These are phyloP conservation scores for Microascus cirrosus DNA, from an alignment of 2,329 filamentous ascomycete species.

Conservation along the genomic window DNA sequence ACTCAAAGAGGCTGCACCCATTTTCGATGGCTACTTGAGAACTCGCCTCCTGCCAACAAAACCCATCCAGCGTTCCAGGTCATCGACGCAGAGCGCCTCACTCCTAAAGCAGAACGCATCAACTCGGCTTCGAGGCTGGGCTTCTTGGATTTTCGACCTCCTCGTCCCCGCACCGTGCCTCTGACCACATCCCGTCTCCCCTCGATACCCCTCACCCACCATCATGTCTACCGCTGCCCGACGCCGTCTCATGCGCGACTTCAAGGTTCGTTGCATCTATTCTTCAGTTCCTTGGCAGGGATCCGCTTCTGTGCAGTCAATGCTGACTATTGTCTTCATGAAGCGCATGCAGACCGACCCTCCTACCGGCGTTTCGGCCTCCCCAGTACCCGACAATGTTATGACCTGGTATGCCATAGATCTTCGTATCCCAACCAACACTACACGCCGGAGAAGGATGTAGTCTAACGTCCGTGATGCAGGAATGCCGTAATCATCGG, in stretches of 20 bases:
- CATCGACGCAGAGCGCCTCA: not conserved
- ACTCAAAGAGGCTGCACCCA: not conserved
- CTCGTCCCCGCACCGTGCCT: not conserved
- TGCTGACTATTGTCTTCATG: not conserved
- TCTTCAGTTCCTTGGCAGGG: slow-evolving; percentile 3
- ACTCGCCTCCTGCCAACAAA: not conserved
- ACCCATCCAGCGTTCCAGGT: not conserved
- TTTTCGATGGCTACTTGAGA: not conserved
- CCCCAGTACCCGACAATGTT: slow-evolving; percentile 89
- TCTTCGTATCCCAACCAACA: not conserved
- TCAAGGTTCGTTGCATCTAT: slow-evolving; percentile 61
- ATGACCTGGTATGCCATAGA: slow-evolving; percentile 70
- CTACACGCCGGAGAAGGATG: too few relatives aligned
- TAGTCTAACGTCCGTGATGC: slow-evolving; percentile 8
- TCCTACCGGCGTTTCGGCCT: slow-evolving; percentile 91
- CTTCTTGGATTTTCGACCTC: not conserved
- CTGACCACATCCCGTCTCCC: not conserved
- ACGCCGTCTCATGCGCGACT: slow-evolving; percentile 96
- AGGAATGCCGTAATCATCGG: slow-evolving; percentile 99
- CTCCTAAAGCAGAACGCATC: not conserved
- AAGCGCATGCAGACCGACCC: slow-evolving; percentile 99
- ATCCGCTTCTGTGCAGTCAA: not conserved
- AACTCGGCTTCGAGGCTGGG: not conserved
- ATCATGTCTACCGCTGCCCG: slow-evolving; percentile 81
- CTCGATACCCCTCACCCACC: slow-evolving; percentile 3